Conservation (phyloP, 2,329 filamentous ascomycete genomes). For the Penicillium sp. region DNA sequence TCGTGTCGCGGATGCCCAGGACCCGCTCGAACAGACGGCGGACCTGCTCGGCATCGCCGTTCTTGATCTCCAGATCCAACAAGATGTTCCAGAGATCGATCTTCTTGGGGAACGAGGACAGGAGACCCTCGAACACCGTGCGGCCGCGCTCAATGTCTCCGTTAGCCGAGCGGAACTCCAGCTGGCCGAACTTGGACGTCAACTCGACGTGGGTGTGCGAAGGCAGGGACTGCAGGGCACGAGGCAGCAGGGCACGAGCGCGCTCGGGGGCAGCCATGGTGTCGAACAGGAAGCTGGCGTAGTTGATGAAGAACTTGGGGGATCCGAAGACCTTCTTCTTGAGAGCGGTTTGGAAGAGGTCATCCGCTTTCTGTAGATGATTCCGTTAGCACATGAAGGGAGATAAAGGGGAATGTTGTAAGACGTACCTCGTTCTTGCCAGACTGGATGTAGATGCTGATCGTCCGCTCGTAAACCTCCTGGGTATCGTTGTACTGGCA, state of each 20-base stretch:
- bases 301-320: conserved; percentile 82
- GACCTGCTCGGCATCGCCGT: conserved; percentile 54
- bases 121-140: conserved; percentile 86
- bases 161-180: conserved; percentile 77
- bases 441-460: conserved; percentile 90
- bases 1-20: conserved; percentile 37
- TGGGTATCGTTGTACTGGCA: conserved; percentile 89
- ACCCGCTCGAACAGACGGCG: conserved; percentile 77
- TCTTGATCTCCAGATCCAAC: conserved; percentile 68
- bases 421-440: conserved; percentile 67
- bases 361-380: conserved; percentile 68
- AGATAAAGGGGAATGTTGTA: not conserved
- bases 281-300: conserved; percentile 82
- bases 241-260: conserved; percentile 66
- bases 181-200: conserved; percentile 76
- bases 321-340: conserved; percentile 77
- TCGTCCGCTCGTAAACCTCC: conserved; percentile 78
- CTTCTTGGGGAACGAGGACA: conserved; percentile 77
- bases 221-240: conserved; percentile 76
- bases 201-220: conserved; percentile 60
- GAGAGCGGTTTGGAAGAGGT: conserved; percentile 72
- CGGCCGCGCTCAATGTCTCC: conserved; percentile 84
- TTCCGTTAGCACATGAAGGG: conserved; percentile 19
- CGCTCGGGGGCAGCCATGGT: conserved; percentile 61
- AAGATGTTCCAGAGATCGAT: conserved; percentile 89